These are phyloP conservation scores for Aurinia saxatilis DNA, from an alignment of 345 rosid genomes.

Conservation along the genomic window DNA sequence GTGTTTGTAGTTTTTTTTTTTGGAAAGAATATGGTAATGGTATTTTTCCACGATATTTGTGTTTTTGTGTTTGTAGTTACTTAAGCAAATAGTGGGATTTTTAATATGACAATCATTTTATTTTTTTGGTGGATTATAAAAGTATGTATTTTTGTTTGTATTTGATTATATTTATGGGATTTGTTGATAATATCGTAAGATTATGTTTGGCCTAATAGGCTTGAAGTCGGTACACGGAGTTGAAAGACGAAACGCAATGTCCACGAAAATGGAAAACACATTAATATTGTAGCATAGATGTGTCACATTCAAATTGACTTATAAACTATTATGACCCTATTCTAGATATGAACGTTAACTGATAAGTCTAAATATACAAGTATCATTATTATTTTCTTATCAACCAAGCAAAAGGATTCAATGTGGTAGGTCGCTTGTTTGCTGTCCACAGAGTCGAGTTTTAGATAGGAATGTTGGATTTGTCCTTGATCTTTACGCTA, in stretches of 20 bases:
- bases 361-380: background rate
- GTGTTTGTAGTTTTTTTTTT: too few relatives aligned
- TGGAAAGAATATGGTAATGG: too few relatives aligned
- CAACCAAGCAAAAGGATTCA: constrained; percentile 25
- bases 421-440: constrained; percentile 18
- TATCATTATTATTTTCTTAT: constrained; percentile 15
- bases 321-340: background rate
- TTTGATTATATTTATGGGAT: too few relatives aligned
- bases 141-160: too few relatives aligned
- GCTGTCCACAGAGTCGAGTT: constrained; percentile 16
- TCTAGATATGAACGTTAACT: constrained; percentile 2
- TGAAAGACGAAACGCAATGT: background rate
- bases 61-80: too few relatives aligned
- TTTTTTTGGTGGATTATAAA: too few relatives aligned
- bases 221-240: constrained; percentile 9
- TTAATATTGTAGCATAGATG: constrained; percentile 2
- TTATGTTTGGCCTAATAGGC: background rate
- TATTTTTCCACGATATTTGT: too few relatives aligned
- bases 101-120: too few relatives aligned
- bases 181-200: too few relatives aligned
- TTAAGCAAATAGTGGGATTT: too few relatives aligned
- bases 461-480: constrained; percentile 23
- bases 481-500: constrained; percentile 12
- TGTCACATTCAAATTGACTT: constrained; percentile 15
- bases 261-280: background rate